phyloP scores from a whole-genome alignment of 495 filamentous ascomycete species.

The Penicillium salamii region DNA sequence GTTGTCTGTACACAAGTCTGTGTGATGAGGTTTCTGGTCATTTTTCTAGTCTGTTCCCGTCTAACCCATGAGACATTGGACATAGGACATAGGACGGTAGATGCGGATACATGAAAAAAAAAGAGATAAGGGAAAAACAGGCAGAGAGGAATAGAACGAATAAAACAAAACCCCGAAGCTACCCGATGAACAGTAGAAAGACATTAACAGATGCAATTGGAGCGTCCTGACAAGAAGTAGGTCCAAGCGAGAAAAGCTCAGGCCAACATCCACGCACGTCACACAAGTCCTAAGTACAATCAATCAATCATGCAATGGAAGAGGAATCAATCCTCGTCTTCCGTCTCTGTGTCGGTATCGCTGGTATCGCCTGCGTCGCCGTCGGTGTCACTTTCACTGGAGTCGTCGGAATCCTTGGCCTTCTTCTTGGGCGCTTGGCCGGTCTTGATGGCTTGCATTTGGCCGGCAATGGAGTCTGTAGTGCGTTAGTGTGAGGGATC shows the following conservation, averaged over 20 bases:
- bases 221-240: background rate
- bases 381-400: conserved; percentile 84
- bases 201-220: conserved; percentile 1
- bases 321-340: conserved; percentile 51
- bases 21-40: background rate
- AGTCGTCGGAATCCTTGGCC: conserved; percentile 56
- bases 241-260: background rate
- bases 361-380: conserved; percentile 75
- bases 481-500: conserved; percentile 27
- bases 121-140: background rate
- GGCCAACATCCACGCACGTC: conserved; percentile 13
- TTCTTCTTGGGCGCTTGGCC: conserved; percentile 59
- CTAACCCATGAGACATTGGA: conserved; percentile 17
- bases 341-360: conserved; percentile 78
- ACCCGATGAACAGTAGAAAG: conserved; percentile 13
- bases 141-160: background rate
- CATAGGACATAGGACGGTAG: conserved; percentile 9
- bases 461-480: conserved; percentile 87
- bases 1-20: too few species aligned
- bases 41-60: conserved; percentile 9
- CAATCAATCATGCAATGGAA: conserved; percentile 23
- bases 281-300: conserved; percentile 24
- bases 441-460: conserved; percentile 86
- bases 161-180: conserved; percentile 11
- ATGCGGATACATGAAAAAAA: conserved; percentile 14